Base-by-base conservation (phyloP, 2,329 filamentous ascomycete genomes). In the Trichophyton rubrum region DNA sequence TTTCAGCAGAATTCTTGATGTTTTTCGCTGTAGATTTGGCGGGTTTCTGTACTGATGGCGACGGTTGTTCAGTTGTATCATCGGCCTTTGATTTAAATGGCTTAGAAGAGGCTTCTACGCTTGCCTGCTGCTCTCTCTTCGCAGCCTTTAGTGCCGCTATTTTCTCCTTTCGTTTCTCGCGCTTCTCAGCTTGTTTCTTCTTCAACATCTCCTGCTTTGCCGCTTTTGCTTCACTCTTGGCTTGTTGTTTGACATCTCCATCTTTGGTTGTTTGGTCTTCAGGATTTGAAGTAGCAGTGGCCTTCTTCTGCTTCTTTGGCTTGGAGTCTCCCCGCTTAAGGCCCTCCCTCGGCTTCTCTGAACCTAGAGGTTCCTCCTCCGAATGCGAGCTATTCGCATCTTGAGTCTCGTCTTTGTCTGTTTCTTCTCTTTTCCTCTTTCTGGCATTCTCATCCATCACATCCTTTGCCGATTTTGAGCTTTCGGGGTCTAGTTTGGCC, bases 401-500 rank as follows among this genome's bases (percentile, higher is more conserved):
- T 30, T 41, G 55, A 7, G 17, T 22, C 40, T 79, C 71, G n/a
- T 78, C 72, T 60, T 81, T 79, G 61, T 85, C 76, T 64, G 87
- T 83, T 59, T 85, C 82, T 59, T 85, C 82, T 30, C 87, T 79
- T 76, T 95, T 95, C 62, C 90, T 83, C 78, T 95, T 95, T 68
- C 76, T 77, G 59, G 82, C 82, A 60, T 88, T 90, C 70, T 95
- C 91, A 66, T 95, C 90, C 84, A 95, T 87, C 63, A 96, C 85
- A 73, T 97, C 91, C 73, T 95, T 92, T 63, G 90, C 92, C 65
- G 85, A 93, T 78, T 95, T 93, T 66, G 87, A 85, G 69, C 90
- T 90, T 66, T 92, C 89, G 27, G 93, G 91, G 69, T 97, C 89
- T 45, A 97, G 82, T 77, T 96, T 97, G 62, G 88, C 89, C 70